Base-by-base conservation (phyloP, 2,329 filamentous ascomycete species). In the Byssochlamys sp. region DNA sequence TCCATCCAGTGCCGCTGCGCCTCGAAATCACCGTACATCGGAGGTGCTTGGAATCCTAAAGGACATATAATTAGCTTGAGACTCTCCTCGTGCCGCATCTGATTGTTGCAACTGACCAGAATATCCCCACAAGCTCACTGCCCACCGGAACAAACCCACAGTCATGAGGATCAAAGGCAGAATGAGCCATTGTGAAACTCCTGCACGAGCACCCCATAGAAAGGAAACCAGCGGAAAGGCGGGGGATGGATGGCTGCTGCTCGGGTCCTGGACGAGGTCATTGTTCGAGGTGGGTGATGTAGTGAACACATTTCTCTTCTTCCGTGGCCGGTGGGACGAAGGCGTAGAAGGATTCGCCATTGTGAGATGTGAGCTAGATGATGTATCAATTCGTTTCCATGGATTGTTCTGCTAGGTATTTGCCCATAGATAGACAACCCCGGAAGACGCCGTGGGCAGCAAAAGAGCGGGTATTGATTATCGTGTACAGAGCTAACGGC, bases 1-100 rank as follows among this genome's bases (percentile, higher is more conserved):
- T 99, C 94, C 91, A 99, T 96, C 94, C 94, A 99, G 74, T 99
- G 94, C 66, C 94, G 80, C 73, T 99, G 94, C 2, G 95, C 94
- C 77, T 99, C 94, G 75, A 96, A 99, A 74, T 99, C 94, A 63
- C 94, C 94, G 69, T 91, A 89, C 85, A 96, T 91, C 4, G 94
- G 94, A 35, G 91, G 91, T 59, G 83, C 84, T 59, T 87, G 79
- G 67, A 87, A 89, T 57, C 92, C 89, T 91, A 60, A 2, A 45
- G 27, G 52, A 35, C 3, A 57, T 51, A 62, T 31, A 66, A 56
- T 55, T 9, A 55, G 48, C 25, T 49, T 52, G 52, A 60, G 31
- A 52, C 3, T 52, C 1, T 52, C 33, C 28, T 50, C 2, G 33
- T 12, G 7, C 5, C 24, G 35, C 29, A 28, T 28, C 45, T 39